phyloP scores from a whole-genome alignment of 1,284 basidiomycete genomes.

The Cutaneotrichosporon sp. region DNA sequence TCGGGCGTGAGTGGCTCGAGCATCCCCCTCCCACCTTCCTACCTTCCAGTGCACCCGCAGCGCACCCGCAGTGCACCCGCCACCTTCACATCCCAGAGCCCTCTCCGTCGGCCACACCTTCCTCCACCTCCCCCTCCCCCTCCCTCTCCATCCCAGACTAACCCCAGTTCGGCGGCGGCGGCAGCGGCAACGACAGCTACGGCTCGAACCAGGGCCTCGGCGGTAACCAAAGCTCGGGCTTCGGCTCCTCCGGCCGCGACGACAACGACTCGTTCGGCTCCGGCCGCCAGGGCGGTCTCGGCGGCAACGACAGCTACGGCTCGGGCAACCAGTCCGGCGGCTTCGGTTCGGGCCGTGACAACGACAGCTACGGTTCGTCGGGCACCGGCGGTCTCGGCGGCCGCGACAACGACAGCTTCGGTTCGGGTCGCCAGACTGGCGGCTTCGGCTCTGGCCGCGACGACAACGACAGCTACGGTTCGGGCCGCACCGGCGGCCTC shows the following conservation, averaged over 20 bases:
- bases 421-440: background rate
- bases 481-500: background rate
- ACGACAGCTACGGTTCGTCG: conserved; percentile 3
- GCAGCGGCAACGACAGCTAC: background rate
- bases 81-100: background rate
- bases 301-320: conserved; percentile 14
- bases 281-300: background rate
- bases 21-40: background rate
- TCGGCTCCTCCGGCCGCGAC: too few species aligned
- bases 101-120: background rate
- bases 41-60: too few species aligned
- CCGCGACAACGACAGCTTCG: conserved; percentile 11
- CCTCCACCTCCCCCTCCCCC: background rate
- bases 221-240: too few species aligned
- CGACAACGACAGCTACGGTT: too few species aligned
- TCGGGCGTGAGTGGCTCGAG: background rate
- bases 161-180: background rate
- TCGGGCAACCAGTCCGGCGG: conserved; percentile 6
- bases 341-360: conserved; percentile 12
- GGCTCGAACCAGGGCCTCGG: background rate
- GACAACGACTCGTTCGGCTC: conserved; percentile 8
- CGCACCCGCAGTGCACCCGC: too few species aligned
- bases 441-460: conserved; percentile 2
- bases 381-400: conserved; percentile 2
- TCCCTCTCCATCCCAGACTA: too few species aligned